A percentile compares a stretch with the other conserved stretches of the same genome.
Evolutionary conservation across 1,139 yeast species (phyloP).

Genomic region (Meyerozyma athensensis): DNA sequence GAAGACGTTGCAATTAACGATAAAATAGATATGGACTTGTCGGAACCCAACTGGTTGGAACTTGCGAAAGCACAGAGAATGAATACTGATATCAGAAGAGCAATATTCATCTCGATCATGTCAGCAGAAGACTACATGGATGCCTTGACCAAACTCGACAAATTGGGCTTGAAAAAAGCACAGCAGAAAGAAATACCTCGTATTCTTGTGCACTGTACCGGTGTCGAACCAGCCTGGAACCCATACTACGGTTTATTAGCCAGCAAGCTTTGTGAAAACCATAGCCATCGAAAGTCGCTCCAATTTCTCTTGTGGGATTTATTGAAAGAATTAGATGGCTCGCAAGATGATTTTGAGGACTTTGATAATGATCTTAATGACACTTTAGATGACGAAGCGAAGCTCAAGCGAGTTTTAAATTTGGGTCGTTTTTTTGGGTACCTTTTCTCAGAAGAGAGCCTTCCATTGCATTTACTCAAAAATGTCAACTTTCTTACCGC

Average conservation of each 20-base stretch:
- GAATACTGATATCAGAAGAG: slow-evolving; percentile 94
- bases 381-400: slow-evolving; percentile 29
- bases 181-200: slow-evolving; percentile 87
- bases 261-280: slow-evolving; percentile 64
- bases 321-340: slow-evolving; percentile 62
- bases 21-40: slow-evolving; percentile 45
- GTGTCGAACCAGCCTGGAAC: slow-evolving; percentile 78
- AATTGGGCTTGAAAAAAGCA: slow-evolving; percentile 69
- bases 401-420: slow-evolving; percentile 59
- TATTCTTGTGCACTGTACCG: slow-evolving; percentile 79
- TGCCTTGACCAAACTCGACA: slow-evolving; percentile 77
- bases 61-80: slow-evolving; percentile 82
- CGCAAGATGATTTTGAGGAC: slow-evolving; percentile 32
- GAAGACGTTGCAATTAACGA: slow-evolving; percentile 40
- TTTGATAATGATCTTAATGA: slow-evolving; percentile 38
- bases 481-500: slow-evolving; percentile 72
- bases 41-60: slow-evolving; percentile 86
- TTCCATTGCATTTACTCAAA: slow-evolving; percentile 69
- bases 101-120: slow-evolving; percentile 90
- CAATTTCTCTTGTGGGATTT: slow-evolving; percentile 91
- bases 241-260: slow-evolving; percentile 89
- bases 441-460: slow-evolving; percentile 64
- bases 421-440: slow-evolving; percentile 77
- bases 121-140: slow-evolving; percentile 91
- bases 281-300: slow-evolving; percentile 71